Base-by-base conservation (phyloP, 2,329 filamentous ascomycete species). In the Ascosphaera aggregata region DNA sequence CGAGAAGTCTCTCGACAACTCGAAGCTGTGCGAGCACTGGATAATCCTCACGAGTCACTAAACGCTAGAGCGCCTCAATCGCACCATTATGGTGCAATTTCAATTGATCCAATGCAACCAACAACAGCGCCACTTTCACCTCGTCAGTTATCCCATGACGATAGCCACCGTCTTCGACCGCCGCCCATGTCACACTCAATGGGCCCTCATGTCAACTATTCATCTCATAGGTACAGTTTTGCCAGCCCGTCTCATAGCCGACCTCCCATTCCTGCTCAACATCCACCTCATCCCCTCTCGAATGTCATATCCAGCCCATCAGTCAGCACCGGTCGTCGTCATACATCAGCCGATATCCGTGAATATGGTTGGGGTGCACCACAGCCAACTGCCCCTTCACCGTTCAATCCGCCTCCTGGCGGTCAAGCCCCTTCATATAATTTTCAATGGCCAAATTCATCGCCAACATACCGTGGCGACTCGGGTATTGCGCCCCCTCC, bases 301-400 rank as follows among this genome's bases (percentile, higher is more conserved):
- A 63, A 61, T 40, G 64, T 64, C 41, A 58, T 62, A 16, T 70
- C 70, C 30, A 66, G 69, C 18, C 66, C 69, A n/a, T 57, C 55
- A 1, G 69, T 72, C 41, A 84, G 73, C 49, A 65, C 93, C 36
- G 71, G 74, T 35, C 75, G 86, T 45, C 73, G 86, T 43, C 89
- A 98, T 58, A 98, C 89, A 1, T 86, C 85, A 31, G 89, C 89
- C 42, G 89, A 98, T 54, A 95, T 98, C 48, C 76, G 89, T 39
- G 77, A 85, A 48, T 78, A 84, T 52, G 81, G 78, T 30, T 86
- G 80, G 73, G 5, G 64, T 55, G 61, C 50, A 36, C 54, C 59
- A 15, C 53, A 44, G 41, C 44, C 42, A 41, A n/a, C n/a, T n/a
- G n/a, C n/a, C n/a, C n/a, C n/a, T n/a, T n/a, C n/a, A n/a, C n/a